Base-by-base conservation (phyloP, 2,329 filamentous ascomycete species). In the Alternaria sp. region DNA sequence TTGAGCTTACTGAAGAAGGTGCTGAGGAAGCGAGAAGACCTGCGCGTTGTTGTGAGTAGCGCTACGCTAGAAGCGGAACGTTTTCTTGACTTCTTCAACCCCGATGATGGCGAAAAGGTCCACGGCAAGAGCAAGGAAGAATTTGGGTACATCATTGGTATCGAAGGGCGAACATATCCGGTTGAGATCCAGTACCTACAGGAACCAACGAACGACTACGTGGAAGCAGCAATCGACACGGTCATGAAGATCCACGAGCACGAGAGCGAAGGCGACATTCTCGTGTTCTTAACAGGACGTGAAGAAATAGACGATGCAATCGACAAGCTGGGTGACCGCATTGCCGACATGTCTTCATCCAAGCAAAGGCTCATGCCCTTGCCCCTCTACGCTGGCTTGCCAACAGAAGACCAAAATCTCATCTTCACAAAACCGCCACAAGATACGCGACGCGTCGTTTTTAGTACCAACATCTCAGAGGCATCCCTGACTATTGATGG, bases 401-500 rank as follows among this genome's bases (percentile, higher is more conserved):
- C 93, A 2, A 93, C 91, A 9, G 94, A 97, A 68, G 90, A 97
- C 74, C 96, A 98, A 76, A 95, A 97, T 89, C 94, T 94, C 69
- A 91, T 98, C 44, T 98, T 98, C 76, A 93, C 97, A 72, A 89
- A 91, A 58, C 84, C 94, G 2, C 89, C 92, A 0, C 89, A 92
- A 64, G 90, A 94, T 63, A 94, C 90, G 2, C 88, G 96, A 45
- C 98, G 98, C 77, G 92, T 97, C 43, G 92, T 99, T 37, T 90
- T 97, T 69, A 91, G 93, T 5, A 98, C 96, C 62, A 98, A 98
- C 77, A 97, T 98, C 68, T 94, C 96, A 12, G 96, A 99, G 83
- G 95, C 96, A 5, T 97, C 93, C 2, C 91, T 99, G 46, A 98
- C 96, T 92, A 15, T 98, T 60, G 90, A 96, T 57, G 94, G 93